Evolutionary conservation across 495 filamentous ascomycete species (phyloP).

Genomic region (Aspergillus bertholletiae): DNA sequence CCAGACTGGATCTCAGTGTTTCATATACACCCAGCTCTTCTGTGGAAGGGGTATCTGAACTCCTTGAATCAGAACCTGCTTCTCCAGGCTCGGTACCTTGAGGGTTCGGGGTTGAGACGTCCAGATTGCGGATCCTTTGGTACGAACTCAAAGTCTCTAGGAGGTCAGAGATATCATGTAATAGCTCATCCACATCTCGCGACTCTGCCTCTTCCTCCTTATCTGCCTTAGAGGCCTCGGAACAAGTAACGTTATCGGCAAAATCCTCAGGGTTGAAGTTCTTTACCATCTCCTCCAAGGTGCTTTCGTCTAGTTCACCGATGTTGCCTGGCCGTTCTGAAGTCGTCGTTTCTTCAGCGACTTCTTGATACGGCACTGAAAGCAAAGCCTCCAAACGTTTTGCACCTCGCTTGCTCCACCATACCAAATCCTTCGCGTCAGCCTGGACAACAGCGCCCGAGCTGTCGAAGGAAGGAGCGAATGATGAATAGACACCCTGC

Average conservation of each 20-base stretch:
- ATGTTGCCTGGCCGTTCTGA: constrained; percentile 46
- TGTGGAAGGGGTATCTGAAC: constrained; percentile 48
- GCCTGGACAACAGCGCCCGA: constrained; percentile 67
- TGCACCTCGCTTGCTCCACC: constrained; percentile 79
- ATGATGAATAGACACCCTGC: constrained; percentile 80
- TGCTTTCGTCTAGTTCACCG: constrained; percentile 43
- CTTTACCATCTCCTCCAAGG: constrained; percentile 49
- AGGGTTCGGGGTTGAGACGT: constrained; percentile 32
- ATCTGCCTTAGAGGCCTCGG: constrained; percentile 41
- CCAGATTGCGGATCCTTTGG: constrained; percentile 76
- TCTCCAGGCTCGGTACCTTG: constrained; percentile 43
- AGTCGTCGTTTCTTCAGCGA: constrained; percentile 26
- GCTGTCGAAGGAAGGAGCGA: constrained; percentile 82
- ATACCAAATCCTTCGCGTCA: constrained; percentile 69
- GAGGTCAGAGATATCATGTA: constrained; percentile 76
- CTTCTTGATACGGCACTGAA: constrained; percentile 37
- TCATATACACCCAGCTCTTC: constrained; percentile 74
- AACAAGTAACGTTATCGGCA: constrained; percentile 27
- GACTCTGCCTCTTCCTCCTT: constrained; percentile 49
- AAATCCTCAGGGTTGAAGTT: constrained; percentile 41
- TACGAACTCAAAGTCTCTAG: constrained; percentile 83
- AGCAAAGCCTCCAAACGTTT: constrained; percentile 53
- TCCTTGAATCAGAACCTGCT: constrained; percentile 30
- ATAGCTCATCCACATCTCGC: constrained; percentile 57
- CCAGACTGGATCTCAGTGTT: constrained; percentile 67